Percentiles rank a stretch among this genome's conserved stretches.
Conservation (phyloP, 176 grass and related monocot species). For the Oryza coarctata region DNA sequence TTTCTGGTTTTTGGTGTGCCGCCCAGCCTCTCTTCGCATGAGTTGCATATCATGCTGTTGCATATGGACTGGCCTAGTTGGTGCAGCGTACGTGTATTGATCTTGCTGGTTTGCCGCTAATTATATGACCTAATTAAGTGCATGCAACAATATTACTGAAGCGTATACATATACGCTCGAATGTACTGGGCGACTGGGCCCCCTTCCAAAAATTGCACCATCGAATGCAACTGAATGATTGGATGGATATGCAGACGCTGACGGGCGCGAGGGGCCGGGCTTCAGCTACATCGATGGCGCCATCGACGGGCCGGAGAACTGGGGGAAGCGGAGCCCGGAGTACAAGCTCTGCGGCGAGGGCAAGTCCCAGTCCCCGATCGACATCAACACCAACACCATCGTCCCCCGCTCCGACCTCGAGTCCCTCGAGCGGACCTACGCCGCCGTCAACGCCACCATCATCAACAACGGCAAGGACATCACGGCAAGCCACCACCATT, state of each 20-base stretch:
- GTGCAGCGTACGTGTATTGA: too few relatives aligned
- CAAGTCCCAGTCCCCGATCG: constrained; percentile 61
- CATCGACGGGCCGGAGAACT: constrained; percentile 49
- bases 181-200: too few relatives aligned
- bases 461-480: constrained; percentile 57
- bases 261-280: background rate
- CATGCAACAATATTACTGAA: too few relatives aligned
- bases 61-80: too few relatives aligned
- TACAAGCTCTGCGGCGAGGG: constrained; percentile 54
- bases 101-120: too few relatives aligned
- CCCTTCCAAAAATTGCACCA: too few relatives aligned
- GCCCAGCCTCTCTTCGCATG: too few relatives aligned
- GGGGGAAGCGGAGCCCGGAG: constrained; percentile 54
- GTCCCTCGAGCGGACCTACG: constrained; percentile 39
- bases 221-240: too few relatives aligned
- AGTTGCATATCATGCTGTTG: too few relatives aligned
- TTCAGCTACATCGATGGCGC: constrained; percentile 11
- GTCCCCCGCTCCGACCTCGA: constrained; percentile 10
- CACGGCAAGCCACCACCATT: constrained; percentile 4
- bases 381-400: constrained; percentile 48
- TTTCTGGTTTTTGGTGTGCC: too few relatives aligned
- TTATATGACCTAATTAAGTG: too few relatives aligned
- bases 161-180: too few relatives aligned
- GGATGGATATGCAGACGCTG: background rate
- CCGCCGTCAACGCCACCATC: constrained; percentile 39